Conservation (phyloP, 345 rosid genomes). For the Limnanthes douglasii region DNA sequence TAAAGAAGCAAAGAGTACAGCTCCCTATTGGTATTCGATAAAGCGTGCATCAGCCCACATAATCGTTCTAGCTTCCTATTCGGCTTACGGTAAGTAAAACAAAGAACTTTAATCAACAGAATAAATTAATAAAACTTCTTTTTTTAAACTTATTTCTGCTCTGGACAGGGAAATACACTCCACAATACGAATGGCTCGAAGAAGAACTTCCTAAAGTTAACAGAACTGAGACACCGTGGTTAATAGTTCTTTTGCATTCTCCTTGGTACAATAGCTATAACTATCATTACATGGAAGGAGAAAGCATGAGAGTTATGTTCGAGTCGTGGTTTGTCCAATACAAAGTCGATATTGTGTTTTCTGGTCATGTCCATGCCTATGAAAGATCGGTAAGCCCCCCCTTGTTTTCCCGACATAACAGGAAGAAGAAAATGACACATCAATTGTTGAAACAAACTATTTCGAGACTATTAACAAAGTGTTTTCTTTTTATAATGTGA, state of each 20-base stretch:
- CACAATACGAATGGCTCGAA: slow-evolving; percentile 18
- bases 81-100: slow-evolving; percentile 53
- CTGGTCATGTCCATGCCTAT: slow-evolving; percentile 40
- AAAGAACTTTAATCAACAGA: background rate
- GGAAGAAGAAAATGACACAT: no score
- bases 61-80: slow-evolving; percentile 73
- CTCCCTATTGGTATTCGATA: slow-evolving; percentile 89
- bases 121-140: background rate
- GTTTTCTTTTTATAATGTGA: no score
- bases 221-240: slow-evolving; percentile 21
- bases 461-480: no score
- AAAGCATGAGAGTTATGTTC: slow-evolving; percentile 29
- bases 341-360: slow-evolving; percentile 32
- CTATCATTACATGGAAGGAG: slow-evolving; percentile 36
- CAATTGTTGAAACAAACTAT: no score
- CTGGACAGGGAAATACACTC: slow-evolving; percentile 23
- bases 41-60: slow-evolving; percentile 87
- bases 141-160: no score
- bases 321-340: slow-evolving; percentile 29
- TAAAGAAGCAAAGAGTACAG: slow-evolving; percentile 45
- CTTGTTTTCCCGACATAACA: no score
- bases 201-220: slow-evolving; percentile 19
- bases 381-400: slow-evolving; percentile 21
- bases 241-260: slow-evolving; percentile 11
- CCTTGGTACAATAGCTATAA: slow-evolving; percentile 22